phyloP scores from a whole-genome alignment of 495 filamentous ascomycete species.

The Amphirosellinia nigrospora region DNA sequence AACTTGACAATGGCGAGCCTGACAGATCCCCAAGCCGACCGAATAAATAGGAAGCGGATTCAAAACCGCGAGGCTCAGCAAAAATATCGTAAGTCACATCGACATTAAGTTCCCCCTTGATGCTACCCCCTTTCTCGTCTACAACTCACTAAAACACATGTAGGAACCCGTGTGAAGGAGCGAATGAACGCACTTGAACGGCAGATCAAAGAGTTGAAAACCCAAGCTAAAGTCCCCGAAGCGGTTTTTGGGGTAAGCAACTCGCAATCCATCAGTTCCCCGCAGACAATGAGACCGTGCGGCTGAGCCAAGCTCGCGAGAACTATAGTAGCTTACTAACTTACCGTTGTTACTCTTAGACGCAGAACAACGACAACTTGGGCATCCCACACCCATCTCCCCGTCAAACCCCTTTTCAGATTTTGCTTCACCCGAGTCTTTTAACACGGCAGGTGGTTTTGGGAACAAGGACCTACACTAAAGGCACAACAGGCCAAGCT shows the following conservation, averaged over 20 bases:
- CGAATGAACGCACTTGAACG: conserved; percentile 16
- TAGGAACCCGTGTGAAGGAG: conserved; percentile 12
- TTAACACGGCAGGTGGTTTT: neutral
- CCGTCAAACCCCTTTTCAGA: neutral
- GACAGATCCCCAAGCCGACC: neutral
- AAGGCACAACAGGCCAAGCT: neutral
- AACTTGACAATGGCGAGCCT: neutral
- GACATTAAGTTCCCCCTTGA: too few species aligned
- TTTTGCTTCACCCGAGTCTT: conserved; percentile 3
- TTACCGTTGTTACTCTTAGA: neutral
- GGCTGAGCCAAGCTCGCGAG: neutral
- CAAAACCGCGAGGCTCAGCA: conserved; percentile 15
- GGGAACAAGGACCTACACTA: neutral
- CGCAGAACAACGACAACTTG: neutral
- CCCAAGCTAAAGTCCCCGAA: neutral
- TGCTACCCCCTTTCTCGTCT: neutral
- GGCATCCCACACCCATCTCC: neutral
- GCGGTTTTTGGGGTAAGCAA: neutral
- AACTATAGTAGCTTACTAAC: neutral
- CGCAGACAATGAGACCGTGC: neutral
- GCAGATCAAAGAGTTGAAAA: conserved; percentile 12
- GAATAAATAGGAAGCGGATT: neutral
- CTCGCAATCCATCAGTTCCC: neutral
- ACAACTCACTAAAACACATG: neutral
- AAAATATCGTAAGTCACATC: conserved; percentile 6